Conservation (phyloP, 495 filamentous ascomycete species). For the Saxophila tyrrhenica region DNA sequence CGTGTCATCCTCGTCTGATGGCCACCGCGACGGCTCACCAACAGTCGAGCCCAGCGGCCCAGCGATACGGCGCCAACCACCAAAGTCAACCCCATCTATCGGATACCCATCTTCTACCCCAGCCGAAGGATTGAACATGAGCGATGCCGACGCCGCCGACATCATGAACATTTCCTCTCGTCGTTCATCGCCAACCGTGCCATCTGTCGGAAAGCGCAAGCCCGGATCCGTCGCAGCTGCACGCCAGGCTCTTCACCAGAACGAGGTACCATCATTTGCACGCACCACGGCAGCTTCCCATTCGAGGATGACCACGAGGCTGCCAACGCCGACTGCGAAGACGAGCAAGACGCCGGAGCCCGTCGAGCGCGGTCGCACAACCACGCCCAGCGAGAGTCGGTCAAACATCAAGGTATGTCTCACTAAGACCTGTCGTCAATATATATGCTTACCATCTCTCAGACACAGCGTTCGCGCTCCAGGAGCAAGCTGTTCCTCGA, state of each 20-base stretch:
- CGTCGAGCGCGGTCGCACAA: constrained; percentile 1
- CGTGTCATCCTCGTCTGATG: neutral
- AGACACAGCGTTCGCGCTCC: constrained; percentile 11
- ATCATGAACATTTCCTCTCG: neutral
- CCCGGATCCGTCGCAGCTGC: constrained; percentile 12
- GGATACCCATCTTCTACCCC: constrained; percentile 13
- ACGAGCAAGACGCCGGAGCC: neutral
- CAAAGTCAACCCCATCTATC: constrained; percentile 4
- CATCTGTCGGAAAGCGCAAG: constrained; percentile 6
- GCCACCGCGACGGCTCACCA: neutral
- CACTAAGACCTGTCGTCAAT: neutral
- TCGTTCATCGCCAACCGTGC: constrained; percentile 7
- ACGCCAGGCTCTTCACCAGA: constrained; percentile 5
- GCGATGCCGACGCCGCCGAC: neutral
- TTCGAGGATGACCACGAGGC: constrained; percentile 8
- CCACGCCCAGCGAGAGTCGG: neutral
- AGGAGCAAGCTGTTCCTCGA: constrained; percentile 15
- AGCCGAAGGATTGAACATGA: neutral
- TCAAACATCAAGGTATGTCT: neutral
- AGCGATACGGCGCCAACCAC: neutral
- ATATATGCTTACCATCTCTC: neutral
- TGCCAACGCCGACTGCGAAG: constrained; percentile 6
- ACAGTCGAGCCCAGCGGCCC: neutral
- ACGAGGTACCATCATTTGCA: constrained; percentile 1
- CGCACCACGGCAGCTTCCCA: constrained; percentile 7